Evolutionary conservation across 192 early-diverging fungal genomes (phyloP).

Genomic region (Podila epicladia): DNA sequence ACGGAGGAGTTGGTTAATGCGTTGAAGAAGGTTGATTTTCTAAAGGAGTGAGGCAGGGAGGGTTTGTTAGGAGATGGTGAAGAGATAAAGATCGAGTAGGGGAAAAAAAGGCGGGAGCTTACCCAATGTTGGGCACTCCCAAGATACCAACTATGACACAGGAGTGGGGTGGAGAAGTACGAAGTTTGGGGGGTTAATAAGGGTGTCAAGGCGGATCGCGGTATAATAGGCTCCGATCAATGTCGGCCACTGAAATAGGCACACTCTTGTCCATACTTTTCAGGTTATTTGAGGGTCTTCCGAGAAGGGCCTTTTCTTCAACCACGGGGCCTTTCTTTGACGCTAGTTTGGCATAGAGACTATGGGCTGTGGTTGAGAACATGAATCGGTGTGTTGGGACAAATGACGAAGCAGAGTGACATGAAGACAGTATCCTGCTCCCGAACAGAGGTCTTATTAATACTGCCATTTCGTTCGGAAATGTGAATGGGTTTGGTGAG

Average conservation of each 20-base stretch:
- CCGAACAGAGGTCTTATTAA: background rate
- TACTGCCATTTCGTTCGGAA: background rate
- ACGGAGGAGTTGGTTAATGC: conserved; percentile 60
- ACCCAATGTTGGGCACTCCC: conserved; percentile 87
- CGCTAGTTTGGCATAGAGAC: conserved; percentile 25
- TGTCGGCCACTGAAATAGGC: too few relatives aligned
- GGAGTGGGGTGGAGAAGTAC: background rate
- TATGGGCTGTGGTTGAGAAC: conserved; percentile 25
- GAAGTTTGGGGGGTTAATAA: background rate
- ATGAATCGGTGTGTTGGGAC: conserved; percentile 4
- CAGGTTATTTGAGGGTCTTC: conserved; percentile 81
- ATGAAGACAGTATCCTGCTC: background rate
- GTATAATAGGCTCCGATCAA: too few relatives aligned
- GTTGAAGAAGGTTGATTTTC: conserved; percentile 68
- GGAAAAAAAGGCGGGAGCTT: conserved; percentile 21
- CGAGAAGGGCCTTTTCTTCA: conserved; percentile 72
- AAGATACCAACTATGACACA: conserved; percentile 67
- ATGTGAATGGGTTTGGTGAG: background rate
- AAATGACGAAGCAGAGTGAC: background rate
- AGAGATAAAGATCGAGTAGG: background rate
- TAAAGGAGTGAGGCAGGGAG: background rate
- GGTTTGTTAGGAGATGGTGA: background rate
- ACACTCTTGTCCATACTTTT: conserved; percentile 53
- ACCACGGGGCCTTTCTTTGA: conserved; percentile 40
- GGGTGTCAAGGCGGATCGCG: background rate